Percentiles rank a stretch among this genome's conserved stretches.
Conservation (phyloP, 257 asterid species). For the Solanum lycopersicoides region DNA sequence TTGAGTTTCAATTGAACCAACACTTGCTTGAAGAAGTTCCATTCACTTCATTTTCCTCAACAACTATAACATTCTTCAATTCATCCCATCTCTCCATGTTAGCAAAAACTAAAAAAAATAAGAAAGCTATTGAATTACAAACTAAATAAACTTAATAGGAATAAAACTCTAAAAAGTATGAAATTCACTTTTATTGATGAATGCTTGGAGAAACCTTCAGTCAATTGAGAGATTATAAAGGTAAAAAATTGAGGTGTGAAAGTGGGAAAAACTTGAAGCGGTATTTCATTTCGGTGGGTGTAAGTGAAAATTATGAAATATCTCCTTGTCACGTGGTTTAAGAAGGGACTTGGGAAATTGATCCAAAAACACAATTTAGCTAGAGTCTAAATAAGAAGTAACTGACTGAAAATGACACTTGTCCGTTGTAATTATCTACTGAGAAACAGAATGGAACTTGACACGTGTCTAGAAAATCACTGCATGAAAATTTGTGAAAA, state of each 20-base stretch:
- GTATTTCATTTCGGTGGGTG: background rate
- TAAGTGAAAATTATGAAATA: constrained; percentile 22
- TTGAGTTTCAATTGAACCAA: constrained; percentile 36
- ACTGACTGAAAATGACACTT: background rate
- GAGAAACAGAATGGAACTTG: background rate
- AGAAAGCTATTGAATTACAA: background rate
- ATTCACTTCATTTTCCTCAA: constrained; percentile 5
- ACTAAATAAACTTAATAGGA: no score
- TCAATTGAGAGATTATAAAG: background rate
- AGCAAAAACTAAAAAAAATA: background rate
- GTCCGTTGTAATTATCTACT: background rate
- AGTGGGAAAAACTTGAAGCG: background rate
- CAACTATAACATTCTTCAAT: constrained; percentile 31
- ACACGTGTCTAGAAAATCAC: background rate
- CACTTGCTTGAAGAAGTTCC: constrained; percentile 23
- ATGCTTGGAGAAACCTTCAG: background rate
- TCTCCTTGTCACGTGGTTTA: constrained; percentile 40
- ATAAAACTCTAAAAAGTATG: no score
- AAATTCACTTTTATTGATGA: no score
- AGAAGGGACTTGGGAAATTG: constrained; percentile 10
- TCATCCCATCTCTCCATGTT: constrained; percentile 39
- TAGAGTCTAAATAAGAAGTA: background rate
- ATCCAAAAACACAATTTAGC: constrained; percentile 7
- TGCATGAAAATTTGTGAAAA: background rate
- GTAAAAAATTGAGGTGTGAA: background rate